Evolutionary conservation across 2,329 filamentous ascomycete species (phyloP), one percentile per base, ranked within the genome.

Genomic region (Penicillium sp.): DNA sequence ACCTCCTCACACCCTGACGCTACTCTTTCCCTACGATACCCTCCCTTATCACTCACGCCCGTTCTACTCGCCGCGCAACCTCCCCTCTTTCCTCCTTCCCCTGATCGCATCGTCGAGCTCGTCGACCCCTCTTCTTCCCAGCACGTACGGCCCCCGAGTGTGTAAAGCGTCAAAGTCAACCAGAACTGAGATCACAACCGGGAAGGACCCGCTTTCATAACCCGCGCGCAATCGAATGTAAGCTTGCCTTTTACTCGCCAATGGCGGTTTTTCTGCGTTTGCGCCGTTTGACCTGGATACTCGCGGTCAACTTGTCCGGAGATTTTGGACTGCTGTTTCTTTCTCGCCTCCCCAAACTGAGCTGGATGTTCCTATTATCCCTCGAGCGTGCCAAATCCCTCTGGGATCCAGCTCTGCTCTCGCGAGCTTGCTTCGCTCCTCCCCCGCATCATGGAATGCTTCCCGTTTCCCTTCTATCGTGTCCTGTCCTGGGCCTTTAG

Each of bases 211-310:
- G 50, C 50, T 31, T 53, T 53, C 37, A 41, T 31, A 41, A 19
- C 47, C 57, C 40, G 46, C 40, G 47, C 52, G 54, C 60, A 61
- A 61, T 57, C 54, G 19, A 63, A 65, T 55, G 62, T 63, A 63
- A 65, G 62, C 56, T 60, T 51, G 35, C n/a, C 40, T 37, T 39
- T 46, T 46, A 44, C 49, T 19, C 35, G n/a, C 31, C 47, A 31
- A 14, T 6, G 40, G 16, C 43, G 6, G 27, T n/a, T 44, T 44
- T 27, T 27, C 6, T 10, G 43, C n/a, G 43, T 24, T 31, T 46
- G 43, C 43, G 43, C 43, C 24, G 24, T 46, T 46, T 46, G 51
- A 46, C 24, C 39, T 40, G 43, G 46, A 40, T 41, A 35, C 46
- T 35, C 31, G n/a, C 18, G 11, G 46, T 35, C 46, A 35, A 1